Conservation (phyloP, 768 basidiomycete genomes). For the Phanerochaete sordida region DNA sequence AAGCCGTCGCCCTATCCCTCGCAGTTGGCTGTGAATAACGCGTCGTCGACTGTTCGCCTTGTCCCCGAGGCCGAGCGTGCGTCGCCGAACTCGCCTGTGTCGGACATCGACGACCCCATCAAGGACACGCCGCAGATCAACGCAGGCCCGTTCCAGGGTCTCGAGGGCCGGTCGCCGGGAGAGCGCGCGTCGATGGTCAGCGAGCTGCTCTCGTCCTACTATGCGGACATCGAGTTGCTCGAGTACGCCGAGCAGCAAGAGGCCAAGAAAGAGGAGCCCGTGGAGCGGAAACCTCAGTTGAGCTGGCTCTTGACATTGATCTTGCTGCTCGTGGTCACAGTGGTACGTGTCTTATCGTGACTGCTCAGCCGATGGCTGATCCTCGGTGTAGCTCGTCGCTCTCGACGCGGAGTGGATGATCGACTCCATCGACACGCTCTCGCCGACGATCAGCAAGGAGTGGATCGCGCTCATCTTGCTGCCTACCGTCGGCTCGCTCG, state of each 20-base stretch:
- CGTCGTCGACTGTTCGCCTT: slow-evolving; percentile 13
- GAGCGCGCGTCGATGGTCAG: slow-evolving; percentile 9
- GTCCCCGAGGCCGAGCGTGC: slow-evolving; percentile 6
- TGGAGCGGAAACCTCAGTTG: slow-evolving; percentile 31
- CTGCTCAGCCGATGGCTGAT: background rate
- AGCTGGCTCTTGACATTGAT: slow-evolving; percentile 30
- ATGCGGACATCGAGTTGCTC: background rate
- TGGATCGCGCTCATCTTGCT: slow-evolving; percentile 88
- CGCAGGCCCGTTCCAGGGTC: background rate
- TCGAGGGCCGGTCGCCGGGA: background rate
- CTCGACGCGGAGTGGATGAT: slow-evolving; percentile 67
- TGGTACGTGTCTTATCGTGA: slow-evolving; percentile 24
- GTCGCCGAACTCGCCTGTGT: background rate
- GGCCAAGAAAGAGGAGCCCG: background rate
- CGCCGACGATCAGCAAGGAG: slow-evolving; percentile 59
- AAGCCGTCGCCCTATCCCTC: slow-evolving; percentile 1
- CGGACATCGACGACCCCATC: background rate
- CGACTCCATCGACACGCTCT: slow-evolving; percentile 76
- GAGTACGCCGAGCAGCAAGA: background rate
- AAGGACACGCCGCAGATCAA: background rate
- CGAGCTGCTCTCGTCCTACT: slow-evolving; percentile 14
- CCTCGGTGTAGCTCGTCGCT: slow-evolving; percentile 38
- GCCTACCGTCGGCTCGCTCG: slow-evolving; percentile 90
- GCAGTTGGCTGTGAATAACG: background rate
- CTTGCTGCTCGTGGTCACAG: slow-evolving; percentile 36